These are phyloP conservation scores for Piedraia hortae DNA, from an alignment of 2,329 filamentous ascomycete genomes.

Conservation along the genomic window DNA sequence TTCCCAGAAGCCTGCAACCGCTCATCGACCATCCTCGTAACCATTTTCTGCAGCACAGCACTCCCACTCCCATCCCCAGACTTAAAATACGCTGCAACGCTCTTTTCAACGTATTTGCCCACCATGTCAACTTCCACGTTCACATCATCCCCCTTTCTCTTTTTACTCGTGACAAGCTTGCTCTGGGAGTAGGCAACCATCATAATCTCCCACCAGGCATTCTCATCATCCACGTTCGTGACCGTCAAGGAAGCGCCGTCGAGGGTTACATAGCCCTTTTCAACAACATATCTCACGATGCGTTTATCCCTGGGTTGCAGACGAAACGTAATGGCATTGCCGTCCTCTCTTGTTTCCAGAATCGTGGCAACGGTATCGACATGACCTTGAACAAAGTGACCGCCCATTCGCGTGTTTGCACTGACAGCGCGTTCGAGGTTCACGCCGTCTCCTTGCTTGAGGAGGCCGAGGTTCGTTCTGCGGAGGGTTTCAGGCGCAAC, in stretches of 20 bases:
- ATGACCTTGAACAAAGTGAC: conserved; percentile 93
- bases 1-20: conserved; percentile 20
- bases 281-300: conserved; percentile 66
- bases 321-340: conserved; percentile 70
- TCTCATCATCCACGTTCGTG: conserved; percentile 57
- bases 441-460: conserved; percentile 38
- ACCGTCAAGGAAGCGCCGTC: conserved; percentile 89
- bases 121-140: conserved; percentile 86
- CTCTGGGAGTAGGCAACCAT: conserved; percentile 90
- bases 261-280: conserved; percentile 86
- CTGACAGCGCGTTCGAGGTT: conserved; percentile 89
- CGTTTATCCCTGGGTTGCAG: conserved; percentile 41
- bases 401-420: conserved; percentile 81
- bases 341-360: conserved; percentile 44
- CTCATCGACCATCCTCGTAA: conserved; percentile 44
- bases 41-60: conserved; percentile 24
- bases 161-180: conserved; percentile 56
- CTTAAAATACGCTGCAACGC: conserved; percentile 52
- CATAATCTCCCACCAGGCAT: conserved; percentile 89
- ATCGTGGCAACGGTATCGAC: conserved; percentile 75
- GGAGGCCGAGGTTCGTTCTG: conserved; percentile 68
- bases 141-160: conserved; percentile 53
- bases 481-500: conserved; percentile 88
- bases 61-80: conserved; percentile 22
- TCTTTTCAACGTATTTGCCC: conserved; percentile 73